Conservation (phyloP, 352 stramenopile genomes). For the Albugo candida region DNA sequence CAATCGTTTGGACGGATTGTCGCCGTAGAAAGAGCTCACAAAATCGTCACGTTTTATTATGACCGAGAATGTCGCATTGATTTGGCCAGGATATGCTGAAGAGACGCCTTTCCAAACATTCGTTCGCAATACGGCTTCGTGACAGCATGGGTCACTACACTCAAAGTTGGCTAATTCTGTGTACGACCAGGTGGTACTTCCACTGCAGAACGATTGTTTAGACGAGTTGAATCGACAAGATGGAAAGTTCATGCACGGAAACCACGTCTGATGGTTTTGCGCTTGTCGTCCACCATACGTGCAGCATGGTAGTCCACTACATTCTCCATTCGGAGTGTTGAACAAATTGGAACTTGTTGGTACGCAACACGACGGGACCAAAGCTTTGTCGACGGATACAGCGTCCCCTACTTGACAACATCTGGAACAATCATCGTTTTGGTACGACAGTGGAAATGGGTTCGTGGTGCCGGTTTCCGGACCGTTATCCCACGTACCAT, state of each 20-base stretch:
- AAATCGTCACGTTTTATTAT: conserved; percentile 50
- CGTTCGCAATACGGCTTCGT: conserved; percentile 27
- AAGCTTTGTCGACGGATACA: too few relatives aligned
- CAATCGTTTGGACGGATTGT: conserved; percentile 7
- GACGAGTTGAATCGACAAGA: conserved; percentile 44
- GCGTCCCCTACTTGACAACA: too few relatives aligned
- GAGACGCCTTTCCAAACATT: conserved; percentile 27
- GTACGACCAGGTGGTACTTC: conserved; percentile 30
- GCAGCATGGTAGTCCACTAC: conserved; percentile 59
- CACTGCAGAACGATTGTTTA: conserved; percentile 41
- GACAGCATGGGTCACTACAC: conserved; percentile 56
- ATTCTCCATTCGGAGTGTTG: conserved; percentile 39
- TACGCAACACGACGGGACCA: conserved; percentile 26
- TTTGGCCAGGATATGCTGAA: conserved; percentile 42
- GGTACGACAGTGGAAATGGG: too few relatives aligned
- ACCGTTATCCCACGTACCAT: too few relatives aligned
- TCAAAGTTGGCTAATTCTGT: conserved; percentile 27
- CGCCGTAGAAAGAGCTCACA: conserved; percentile 35
- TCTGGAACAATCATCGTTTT: too few relatives aligned
- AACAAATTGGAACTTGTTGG: conserved; percentile 26
- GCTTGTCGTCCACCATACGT: conserved; percentile 35
- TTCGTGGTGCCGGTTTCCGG: too few relatives aligned
- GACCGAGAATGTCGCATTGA: conserved; percentile 56
- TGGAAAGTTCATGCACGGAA: conserved; percentile 61
- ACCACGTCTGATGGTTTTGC: conserved; percentile 61